These are phyloP conservation scores for Ganoderma sp. DNA, from an alignment of 1,284 basidiomycete genomes.

Conservation along the genomic window DNA sequence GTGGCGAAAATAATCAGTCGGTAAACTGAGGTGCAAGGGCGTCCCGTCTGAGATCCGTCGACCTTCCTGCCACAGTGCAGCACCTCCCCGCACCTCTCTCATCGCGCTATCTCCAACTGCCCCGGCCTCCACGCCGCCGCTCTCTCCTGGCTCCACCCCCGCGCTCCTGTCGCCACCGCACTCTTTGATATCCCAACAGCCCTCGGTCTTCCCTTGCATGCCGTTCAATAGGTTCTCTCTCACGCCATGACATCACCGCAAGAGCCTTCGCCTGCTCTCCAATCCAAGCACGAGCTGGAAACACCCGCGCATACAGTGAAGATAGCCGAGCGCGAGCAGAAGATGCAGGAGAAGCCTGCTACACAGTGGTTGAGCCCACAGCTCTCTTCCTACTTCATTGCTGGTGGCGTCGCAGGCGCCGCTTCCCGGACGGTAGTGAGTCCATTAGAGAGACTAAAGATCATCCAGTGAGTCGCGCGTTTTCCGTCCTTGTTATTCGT, in stretches of 20 bases:
- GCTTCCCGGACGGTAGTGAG: slow-evolving; percentile 91
- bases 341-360: slow-evolving; percentile 17
- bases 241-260: slow-evolving; percentile 33
- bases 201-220: slow-evolving; percentile 22
- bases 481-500: background rate
- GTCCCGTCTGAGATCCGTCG: slow-evolving; percentile 20
- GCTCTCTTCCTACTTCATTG: slow-evolving; percentile 69
- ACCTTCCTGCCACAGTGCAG: slow-evolving; percentile 20
- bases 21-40: background rate
- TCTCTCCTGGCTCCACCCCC: slow-evolving; percentile 9
- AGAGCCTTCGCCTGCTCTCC: slow-evolving; percentile 21
- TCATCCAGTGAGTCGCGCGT: slow-evolving; percentile 80
- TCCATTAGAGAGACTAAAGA: slow-evolving; percentile 91
- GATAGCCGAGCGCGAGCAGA: slow-evolving; percentile 24
- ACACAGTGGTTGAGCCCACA: slow-evolving; percentile 56
- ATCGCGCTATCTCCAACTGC: slow-evolving; percentile 10
- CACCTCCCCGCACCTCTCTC: slow-evolving; percentile 10
- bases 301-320: slow-evolving; percentile 21
- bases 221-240: slow-evolving; percentile 21
- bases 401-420: slow-evolving; percentile 83
- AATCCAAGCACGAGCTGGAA: slow-evolving; percentile 23
- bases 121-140: slow-evolving; percentile 10
- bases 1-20: slow-evolving; percentile 15
- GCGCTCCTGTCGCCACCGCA: background rate
- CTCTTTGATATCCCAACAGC: background rate